Evolutionary conservation across 1,139 yeast species (phyloP).

Genomic region (Blastobotrys capitulatus): DNA sequence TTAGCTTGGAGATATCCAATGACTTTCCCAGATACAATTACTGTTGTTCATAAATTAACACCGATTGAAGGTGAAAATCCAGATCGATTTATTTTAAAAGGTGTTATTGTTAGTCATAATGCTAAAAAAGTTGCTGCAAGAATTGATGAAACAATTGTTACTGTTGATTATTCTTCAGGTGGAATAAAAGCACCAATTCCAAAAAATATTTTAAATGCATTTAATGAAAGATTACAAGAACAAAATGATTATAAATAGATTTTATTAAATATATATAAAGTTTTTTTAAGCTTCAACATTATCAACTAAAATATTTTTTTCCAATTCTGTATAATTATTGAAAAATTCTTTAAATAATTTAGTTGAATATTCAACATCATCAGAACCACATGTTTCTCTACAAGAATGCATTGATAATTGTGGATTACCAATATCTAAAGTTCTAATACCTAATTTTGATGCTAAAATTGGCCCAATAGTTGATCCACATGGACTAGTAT

Average conservation of each 20-base stretch:
- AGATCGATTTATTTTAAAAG: slow-evolving; percentile 30
- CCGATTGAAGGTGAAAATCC: slow-evolving; percentile 19
- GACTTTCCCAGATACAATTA: slow-evolving; percentile 30
- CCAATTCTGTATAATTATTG: slow-evolving; percentile 30
- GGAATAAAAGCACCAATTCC: slow-evolving; percentile 33
- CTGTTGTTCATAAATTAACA: slow-evolving; percentile 30
- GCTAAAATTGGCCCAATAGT: slow-evolving; percentile 95
- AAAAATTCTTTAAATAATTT: slow-evolving; percentile 60
- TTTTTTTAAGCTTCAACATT: slow-evolving; percentile 3
- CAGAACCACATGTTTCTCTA: slow-evolving; percentile 87
- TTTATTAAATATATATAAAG: background rate
- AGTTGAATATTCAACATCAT: slow-evolving; percentile 61
- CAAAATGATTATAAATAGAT: slow-evolving; percentile 4
- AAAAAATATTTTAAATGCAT: slow-evolving; percentile 17
- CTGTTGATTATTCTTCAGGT: slow-evolving; percentile 31
- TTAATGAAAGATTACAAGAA: slow-evolving; percentile 8
- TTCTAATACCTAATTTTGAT: slow-evolving; percentile 81
- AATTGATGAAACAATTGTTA: slow-evolving; percentile 31
- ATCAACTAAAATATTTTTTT: slow-evolving; percentile 24
- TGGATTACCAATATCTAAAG: slow-evolving; percentile 90
- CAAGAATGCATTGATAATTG: slow-evolving; percentile 94
- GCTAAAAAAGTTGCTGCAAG: slow-evolving; percentile 34
- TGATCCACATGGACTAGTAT: slow-evolving; percentile 92
- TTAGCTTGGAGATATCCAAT: slow-evolving; percentile 34
- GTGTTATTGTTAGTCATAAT: slow-evolving; percentile 34